Base-by-base conservation (phyloP, 2,329 filamentous ascomycete genomes). In the Diaporthe destruens region DNA sequence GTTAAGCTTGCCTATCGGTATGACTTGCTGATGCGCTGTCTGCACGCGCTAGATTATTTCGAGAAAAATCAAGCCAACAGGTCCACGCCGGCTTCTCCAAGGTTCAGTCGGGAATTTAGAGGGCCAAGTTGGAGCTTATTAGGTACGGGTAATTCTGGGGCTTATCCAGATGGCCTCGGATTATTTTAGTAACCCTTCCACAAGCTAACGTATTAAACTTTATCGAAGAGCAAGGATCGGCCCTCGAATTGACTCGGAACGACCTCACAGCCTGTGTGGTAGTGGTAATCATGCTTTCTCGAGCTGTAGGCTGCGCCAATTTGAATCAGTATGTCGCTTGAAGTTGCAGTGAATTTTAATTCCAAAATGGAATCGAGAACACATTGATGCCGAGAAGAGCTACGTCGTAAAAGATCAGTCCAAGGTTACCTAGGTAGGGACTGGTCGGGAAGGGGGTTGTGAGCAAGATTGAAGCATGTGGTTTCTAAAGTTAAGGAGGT, bases 1-100 rank as follows among this genome's bases (percentile, higher is more conserved):
- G 20, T 32, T 65, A 51, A 63, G 42, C 42, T 63, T 20, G 39
- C 42, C 16, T 14, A 34, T 39, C 57, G 32, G 44, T 29, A 16
- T n/a, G 57, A 63, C 14, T 18, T 63, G 39, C 42, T 39, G 57
- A 23, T n/a, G 57, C 57, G 57, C 57, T 47, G 20, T 47, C 59
- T 20, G 6, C 44, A 65, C n/a, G n/a, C 18, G 44, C 61, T 65
- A 65, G 44, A 49, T 51, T 51, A 6, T 23, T 36, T 65, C 5
- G 9, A 65, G 42, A 9, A 65, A 51, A 34, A 20, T 49, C 29
- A 20, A 65, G 44, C 61, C 20, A 2, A 53, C 3, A 7, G 44
- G n/a, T 36, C 20, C 20, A n/a, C 44, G 29, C 61, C 61, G 44
- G 9, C 14, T n/a, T n/a, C 49, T 36, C 61, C 44, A 23, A 36